Percentiles rank a stretch among this genome's conserved stretches.
phyloP scores from a whole-genome alignment of 192 early-diverging fungal genomes.

The Endogone sp. region DNA sequence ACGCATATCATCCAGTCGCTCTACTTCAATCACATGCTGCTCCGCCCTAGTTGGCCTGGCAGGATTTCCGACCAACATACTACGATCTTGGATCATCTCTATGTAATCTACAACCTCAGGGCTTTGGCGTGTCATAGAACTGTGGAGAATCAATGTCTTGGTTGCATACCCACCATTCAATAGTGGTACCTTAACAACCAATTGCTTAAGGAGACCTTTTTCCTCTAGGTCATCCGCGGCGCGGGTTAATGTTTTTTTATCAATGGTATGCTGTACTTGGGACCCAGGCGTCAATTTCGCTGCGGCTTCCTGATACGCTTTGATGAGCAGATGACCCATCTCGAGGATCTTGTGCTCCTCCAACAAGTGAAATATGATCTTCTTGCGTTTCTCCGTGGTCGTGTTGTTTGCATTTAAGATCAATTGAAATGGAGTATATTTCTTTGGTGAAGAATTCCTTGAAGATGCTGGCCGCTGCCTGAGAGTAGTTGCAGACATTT shows the following conservation, averaged over 20 bases:
- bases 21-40: conserved; percentile 27
- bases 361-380: conserved; percentile 25
- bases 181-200: conserved; percentile 37
- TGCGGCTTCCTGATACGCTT: conserved; percentile 21
- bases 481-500: neutral
- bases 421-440: neutral
- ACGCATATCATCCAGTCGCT: conserved; percentile 33
- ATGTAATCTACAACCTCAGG: conserved; percentile 39
- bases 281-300: conserved; percentile 14
- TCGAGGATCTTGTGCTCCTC: conserved; percentile 36
- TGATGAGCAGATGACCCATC: conserved; percentile 20
- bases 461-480: neutral
- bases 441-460: neutral
- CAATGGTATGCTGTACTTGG: conserved; percentile 32
- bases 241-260: conserved; percentile 50
- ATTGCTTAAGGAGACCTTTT: conserved; percentile 35
- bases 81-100: conserved; percentile 29
- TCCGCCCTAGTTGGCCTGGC: conserved; percentile 8
- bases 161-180: conserved; percentile 33
- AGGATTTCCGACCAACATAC: conserved; percentile 32
- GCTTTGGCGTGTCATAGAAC: conserved; percentile 28
- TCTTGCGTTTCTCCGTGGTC: conserved; percentile 17
- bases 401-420: conserved; percentile 6
- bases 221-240: conserved; percentile 36
- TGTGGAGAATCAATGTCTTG: conserved; percentile 43